phyloP scores from a whole-genome alignment of 2,329 filamentous ascomycete species.

The Plenodomus tracheiphilus region DNA sequence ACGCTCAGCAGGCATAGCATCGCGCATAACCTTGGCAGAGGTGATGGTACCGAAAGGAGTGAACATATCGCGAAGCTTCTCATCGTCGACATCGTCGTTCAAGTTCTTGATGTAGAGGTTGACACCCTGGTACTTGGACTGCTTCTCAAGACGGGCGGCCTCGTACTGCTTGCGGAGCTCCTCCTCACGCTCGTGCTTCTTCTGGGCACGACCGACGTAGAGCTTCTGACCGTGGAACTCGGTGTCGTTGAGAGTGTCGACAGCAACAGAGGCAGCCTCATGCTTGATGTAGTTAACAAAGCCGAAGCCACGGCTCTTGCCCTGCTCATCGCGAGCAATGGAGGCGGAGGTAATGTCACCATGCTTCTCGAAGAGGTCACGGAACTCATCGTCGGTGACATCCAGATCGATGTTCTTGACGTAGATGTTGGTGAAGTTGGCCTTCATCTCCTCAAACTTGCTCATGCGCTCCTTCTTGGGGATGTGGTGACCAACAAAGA shows the following conservation, averaged over 20 bases:
- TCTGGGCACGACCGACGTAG: slow-evolving; percentile 97
- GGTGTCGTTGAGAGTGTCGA: slow-evolving; percentile 87
- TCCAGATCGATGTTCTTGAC: slow-evolving; percentile 95
- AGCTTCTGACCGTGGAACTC: slow-evolving; percentile 94
- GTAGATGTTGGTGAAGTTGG: slow-evolving; percentile 99
- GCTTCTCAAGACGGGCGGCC: slow-evolving; percentile 95
- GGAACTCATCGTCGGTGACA: slow-evolving; percentile 91
- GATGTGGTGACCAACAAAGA: slow-evolving; percentile 98
- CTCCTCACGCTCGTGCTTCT: slow-evolving; percentile 99
- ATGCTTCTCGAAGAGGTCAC: slow-evolving; percentile 85
- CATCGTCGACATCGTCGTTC: slow-evolving; percentile 94
- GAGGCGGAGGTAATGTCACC: slow-evolving; percentile 96
- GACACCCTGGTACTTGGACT: slow-evolving; percentile 98
- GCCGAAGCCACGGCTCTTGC: slow-evolving; percentile 93
- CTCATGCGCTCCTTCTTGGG: slow-evolving; percentile 99
- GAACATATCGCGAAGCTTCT: slow-evolving; percentile 95
- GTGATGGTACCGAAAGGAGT: slow-evolving; percentile 91
- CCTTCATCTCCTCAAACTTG: slow-evolving; percentile 99
- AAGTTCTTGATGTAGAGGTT: slow-evolving; percentile 99
- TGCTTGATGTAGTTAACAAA: slow-evolving; percentile 96
- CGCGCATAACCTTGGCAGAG: slow-evolving; percentile 99
- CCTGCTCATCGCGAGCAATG: slow-evolving; percentile 83
- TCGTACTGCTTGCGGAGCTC: slow-evolving; percentile 99
- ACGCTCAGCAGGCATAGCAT: slow-evolving; percentile 62
- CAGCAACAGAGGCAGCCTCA: slow-evolving; percentile 80